Evolutionary conservation across 1,284 basidiomycete genomes (phyloP).

Genomic region (Ustilago xerochloae): DNA sequence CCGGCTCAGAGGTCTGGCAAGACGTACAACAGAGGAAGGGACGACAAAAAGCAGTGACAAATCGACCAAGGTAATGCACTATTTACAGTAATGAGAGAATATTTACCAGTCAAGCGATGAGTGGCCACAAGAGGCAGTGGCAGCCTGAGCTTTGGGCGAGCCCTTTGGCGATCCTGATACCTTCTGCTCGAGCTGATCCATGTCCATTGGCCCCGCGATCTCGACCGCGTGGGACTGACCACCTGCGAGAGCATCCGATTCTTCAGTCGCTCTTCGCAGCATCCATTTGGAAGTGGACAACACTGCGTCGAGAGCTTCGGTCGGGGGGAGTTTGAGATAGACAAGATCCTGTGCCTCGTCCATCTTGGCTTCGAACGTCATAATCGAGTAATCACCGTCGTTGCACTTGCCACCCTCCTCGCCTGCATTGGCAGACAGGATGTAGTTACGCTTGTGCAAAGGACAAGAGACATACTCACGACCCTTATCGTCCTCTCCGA

Average conservation of each 20-base stretch:
- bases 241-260: slow-evolving; percentile 52
- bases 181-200: slow-evolving; percentile 28
- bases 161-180: background rate
- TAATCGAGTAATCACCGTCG: slow-evolving; percentile 75
- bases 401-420: slow-evolving; percentile 75
- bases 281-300: slow-evolving; percentile 79
- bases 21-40: background rate
- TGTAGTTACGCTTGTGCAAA: slow-evolving; percentile 79
- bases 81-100: slow-evolving; percentile 15
- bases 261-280: slow-evolving; percentile 61
- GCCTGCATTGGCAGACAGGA: slow-evolving; percentile 68
- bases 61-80: background rate
- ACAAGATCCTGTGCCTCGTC: slow-evolving; percentile 71
- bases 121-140: slow-evolving; percentile 43
- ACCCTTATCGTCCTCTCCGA: slow-evolving; percentile 66
- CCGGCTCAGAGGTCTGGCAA: background rate
- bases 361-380: slow-evolving; percentile 75
- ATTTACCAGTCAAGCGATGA: slow-evolving; percentile 42
- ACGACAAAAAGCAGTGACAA: background rate
- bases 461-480: slow-evolving; percentile 71
- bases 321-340: slow-evolving; percentile 73
- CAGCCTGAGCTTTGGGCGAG: slow-evolving; percentile 6
- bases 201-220: slow-evolving; percentile 43
- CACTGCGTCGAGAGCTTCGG: slow-evolving; percentile 75
- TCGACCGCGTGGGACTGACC: slow-evolving; percentile 45